Evolutionary conservation across 106 monocot genomes (phyloP).

Genomic region (Dendrobium huoshanense): DNA sequence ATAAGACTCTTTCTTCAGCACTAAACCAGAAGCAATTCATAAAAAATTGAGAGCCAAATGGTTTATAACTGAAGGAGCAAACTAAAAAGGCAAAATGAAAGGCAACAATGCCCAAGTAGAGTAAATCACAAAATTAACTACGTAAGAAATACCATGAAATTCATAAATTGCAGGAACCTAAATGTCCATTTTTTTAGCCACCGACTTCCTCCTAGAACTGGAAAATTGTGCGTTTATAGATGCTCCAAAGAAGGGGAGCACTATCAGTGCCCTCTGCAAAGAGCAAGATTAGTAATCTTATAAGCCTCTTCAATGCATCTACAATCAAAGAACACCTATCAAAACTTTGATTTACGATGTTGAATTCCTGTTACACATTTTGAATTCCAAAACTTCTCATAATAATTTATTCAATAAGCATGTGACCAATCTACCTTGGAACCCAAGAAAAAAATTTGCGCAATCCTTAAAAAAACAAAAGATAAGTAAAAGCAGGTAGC

Average conservation of each 20-base stretch:
- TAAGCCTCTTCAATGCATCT: too few species aligned
- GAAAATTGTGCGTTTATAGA: background rate
- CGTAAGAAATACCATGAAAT: background rate
- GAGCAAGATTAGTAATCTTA: too few species aligned
- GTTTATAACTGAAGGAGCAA: background rate
- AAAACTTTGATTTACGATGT: background rate
- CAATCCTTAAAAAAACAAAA: background rate
- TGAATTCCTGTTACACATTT: background rate
- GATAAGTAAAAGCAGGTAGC: background rate
- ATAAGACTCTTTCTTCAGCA: background rate
- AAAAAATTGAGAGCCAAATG: background rate
- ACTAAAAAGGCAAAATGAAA: background rate
- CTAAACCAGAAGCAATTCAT: background rate
- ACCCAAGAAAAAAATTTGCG: background rate
- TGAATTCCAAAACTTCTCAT: background rate
- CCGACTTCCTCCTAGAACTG: background rate
- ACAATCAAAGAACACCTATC: background rate
- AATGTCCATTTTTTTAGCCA: background rate
- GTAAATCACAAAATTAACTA: background rate
- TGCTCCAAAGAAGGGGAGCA: background rate
- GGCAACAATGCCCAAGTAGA: background rate
- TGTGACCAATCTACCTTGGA: background rate
- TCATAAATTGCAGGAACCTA: background rate
- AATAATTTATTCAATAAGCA: background rate
- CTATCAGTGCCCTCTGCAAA: background rate